Conservation (phyloP, 208 protist genomes). For the Acanthamoeba polyphaga region DNA sequence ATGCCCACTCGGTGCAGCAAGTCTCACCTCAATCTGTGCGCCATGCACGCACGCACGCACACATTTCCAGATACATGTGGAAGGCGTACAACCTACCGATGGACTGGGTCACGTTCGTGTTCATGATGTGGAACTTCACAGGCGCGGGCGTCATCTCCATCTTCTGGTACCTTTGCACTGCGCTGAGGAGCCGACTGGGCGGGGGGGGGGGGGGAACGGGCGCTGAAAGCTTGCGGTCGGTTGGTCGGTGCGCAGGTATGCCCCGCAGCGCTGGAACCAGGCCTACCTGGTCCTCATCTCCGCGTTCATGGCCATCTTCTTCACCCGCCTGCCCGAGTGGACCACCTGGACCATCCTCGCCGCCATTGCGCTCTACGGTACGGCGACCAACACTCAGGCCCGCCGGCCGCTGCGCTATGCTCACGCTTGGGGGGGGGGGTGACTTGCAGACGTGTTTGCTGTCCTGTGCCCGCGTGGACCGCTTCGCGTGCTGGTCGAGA, state of each 20-base stretch:
- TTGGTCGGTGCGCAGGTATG: slow-evolving; percentile 18
- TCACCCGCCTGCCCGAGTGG: slow-evolving; percentile 88
- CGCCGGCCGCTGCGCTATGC: too few species aligned
- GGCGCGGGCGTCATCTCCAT: slow-evolving; percentile 81
- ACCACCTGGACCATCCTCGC: slow-evolving; percentile 90
- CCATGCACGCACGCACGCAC: neutral
- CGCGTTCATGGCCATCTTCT: slow-evolving; percentile 70
- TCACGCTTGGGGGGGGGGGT: too few species aligned
- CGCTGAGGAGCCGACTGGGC: too few species aligned
- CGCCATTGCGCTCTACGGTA: slow-evolving; percentile 88
- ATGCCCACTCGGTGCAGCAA: neutral
- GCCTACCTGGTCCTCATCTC: slow-evolving; percentile 88
- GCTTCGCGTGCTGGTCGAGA: slow-evolving; percentile 88
- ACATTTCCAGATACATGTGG: slow-evolving; percentile 71
- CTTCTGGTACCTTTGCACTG: slow-evolving; percentile 76
- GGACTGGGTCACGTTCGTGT: slow-evolving; percentile 87
- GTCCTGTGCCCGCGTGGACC: slow-evolving; percentile 87
- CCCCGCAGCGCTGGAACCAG: slow-evolving; percentile 85
- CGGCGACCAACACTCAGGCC: too few species aligned
- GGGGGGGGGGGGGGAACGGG: too few species aligned
- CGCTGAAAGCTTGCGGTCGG: too few species aligned
- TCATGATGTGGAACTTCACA: slow-evolving; percentile 89
- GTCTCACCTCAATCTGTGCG: too few species aligned
- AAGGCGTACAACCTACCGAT: slow-evolving; percentile 83
- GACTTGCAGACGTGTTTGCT: slow-evolving; percentile 84